These are phyloP conservation scores for Tylopilus plumbeoviolaceoides DNA, from an alignment of 768 basidiomycete genomes.

Conservation along the genomic window DNA sequence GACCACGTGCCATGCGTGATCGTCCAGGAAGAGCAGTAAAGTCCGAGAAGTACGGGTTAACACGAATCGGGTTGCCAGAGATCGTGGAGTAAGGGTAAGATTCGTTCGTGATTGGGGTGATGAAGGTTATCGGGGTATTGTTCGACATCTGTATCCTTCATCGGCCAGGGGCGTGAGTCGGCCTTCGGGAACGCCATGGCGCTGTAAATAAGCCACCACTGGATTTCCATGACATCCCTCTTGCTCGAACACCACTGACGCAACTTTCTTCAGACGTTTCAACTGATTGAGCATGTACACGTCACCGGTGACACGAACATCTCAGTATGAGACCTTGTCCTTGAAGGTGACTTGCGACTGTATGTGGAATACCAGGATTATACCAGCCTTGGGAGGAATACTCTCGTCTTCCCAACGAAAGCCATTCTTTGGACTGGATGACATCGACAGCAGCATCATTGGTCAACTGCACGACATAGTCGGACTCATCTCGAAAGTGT, in stretches of 20 bases:
- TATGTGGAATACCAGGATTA: constrained; percentile 84
- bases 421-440: constrained; percentile 95
- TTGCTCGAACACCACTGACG: constrained; percentile 78
- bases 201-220: constrained; percentile 87
- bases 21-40: constrained; percentile 88
- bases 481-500: constrained; percentile 97
- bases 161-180: constrained; percentile 72
- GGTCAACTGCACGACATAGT: constrained; percentile 74
- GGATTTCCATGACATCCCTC: constrained; percentile 92
- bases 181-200: constrained; percentile 81
- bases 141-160: constrained; percentile 81
- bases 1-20: constrained; percentile 99
- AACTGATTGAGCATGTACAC: constrained; percentile 86
- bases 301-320: constrained; percentile 78
- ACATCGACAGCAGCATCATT: constrained; percentile 85
- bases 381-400: constrained; percentile 73
- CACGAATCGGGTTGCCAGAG: constrained; percentile 97
- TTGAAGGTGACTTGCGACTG: constrained; percentile 87
- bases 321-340: constrained; percentile 80
- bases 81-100: constrained; percentile 94
- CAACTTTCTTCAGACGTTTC: constrained; percentile 86
- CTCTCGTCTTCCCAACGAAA: constrained; percentile 86
- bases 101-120: constrained; percentile 86
- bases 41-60: constrained; percentile 97
- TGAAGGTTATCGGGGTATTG: constrained; percentile 61